Evolutionary conservation across 1,139 yeast genomes (phyloP), one percentile per base, ranked within the genome.

Genomic region (Diutina ranongensis): DNA sequence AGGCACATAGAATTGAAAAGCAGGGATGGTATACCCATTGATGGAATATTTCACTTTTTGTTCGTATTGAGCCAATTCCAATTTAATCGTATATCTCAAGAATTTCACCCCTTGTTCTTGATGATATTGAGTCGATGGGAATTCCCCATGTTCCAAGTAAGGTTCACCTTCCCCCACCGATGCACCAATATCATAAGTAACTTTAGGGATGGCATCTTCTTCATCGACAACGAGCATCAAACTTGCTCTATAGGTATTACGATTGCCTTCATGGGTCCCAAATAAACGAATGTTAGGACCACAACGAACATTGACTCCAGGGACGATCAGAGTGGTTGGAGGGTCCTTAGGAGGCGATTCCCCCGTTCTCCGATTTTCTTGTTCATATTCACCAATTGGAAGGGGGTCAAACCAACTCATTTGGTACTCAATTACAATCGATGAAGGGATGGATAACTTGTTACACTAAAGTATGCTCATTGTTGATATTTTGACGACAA

Each of bases 161-260:
- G 80, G 79, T 4, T 49, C 50, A 2, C 53, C 55, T 48, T 19
- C 60, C 51, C 49, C 62, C n/a, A 25, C 13, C 31, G 18, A 18
- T 8, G 42, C 31, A 2, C 42, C 42, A 8, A 38, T 15, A 1
- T 22, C 42, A 13, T 20, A 38, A 5, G 42, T 25, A 4, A 38
- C 32, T 12, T 22, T 13, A 9, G 42, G 42, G 12, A 22, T 25
- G 28, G 33, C 21, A 16, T 31, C 27, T 20, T 54, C 54, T 48
- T 71, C 76, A 46, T 70, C 66, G n/a, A 76, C 64, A 2, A 83
- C 86, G 44, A 85, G 58, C 60, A 86, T 54, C 20, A 84, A 65
- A 1, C 84, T 66, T 1, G 80, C 95, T 38, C 86, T 63, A 65
- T 86, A 87, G 47, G 71, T 65, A 41, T 60, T 53, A 9, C 63